These are phyloP conservation scores for Pseudogymnoascus sp. DNA, from an alignment of 2,329 filamentous ascomycete genomes.

Conservation along the genomic window DNA sequence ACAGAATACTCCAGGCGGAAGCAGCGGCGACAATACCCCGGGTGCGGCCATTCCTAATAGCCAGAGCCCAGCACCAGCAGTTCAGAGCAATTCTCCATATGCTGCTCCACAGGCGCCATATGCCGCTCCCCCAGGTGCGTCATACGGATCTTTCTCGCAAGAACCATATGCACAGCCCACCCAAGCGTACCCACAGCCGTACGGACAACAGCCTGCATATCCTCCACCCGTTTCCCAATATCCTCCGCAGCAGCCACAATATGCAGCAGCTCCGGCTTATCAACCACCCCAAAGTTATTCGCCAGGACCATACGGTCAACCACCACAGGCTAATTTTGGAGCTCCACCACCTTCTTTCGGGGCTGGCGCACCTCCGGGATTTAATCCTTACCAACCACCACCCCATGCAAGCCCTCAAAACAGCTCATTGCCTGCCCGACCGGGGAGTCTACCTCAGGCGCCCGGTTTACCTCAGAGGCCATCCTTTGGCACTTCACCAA, in stretches of 20 bases:
- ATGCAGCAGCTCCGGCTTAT: conserved; percentile 26
- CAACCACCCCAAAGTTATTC: conserved; percentile 28
- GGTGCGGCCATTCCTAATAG: conserved; percentile 28
- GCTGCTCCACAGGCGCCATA: conserved; percentile 17
- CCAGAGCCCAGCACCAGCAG: conserved; percentile 43
- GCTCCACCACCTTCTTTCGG: conserved; percentile 31
- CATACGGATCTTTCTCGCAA: conserved; percentile 30
- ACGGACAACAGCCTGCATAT: conserved; percentile 29
- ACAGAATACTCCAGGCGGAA: conserved; percentile 46
- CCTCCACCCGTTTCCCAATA: conserved; percentile 27
- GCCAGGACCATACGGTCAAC: conserved; percentile 23
- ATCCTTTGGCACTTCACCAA: conserved; percentile 42
- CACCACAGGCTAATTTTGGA: conserved; percentile 21
- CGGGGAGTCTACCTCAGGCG: conserved; percentile 43
- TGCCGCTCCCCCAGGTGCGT: conserved; percentile 18
- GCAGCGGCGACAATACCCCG: conserved; percentile 52
- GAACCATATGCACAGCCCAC: conserved; percentile 31
- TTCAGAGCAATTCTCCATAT: conserved; percentile 28
- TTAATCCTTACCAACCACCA: conserved; percentile 36
- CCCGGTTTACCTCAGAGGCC: conserved; percentile 55
- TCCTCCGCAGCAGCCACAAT: conserved; percentile 27
- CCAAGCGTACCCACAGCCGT: conserved; percentile 37
- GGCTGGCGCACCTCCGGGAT: conserved; percentile 35
- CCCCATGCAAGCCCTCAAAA: conserved; percentile 32
- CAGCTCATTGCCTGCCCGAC: conserved; percentile 40